Percentiles rank a stretch among this genome's conserved stretches.
phyloP scores from a whole-genome alignment of 2,329 filamentous ascomycete genomes.

The Stachybotrys echinatus region DNA sequence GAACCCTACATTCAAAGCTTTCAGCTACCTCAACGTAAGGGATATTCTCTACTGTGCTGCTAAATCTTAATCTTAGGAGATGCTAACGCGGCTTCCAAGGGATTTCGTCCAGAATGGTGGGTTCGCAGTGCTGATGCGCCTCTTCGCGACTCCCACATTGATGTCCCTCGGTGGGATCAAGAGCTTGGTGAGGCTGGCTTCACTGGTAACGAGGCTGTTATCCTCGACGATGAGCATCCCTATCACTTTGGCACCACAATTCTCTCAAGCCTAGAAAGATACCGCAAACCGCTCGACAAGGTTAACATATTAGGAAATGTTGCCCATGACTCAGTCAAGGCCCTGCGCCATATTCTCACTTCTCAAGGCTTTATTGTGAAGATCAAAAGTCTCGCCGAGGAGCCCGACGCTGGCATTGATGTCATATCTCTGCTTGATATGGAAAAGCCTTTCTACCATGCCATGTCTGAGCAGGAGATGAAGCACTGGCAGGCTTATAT shows the following conservation, averaged over 20 bases:
- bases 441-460: conserved; percentile 18
- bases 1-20: conserved; percentile 13
- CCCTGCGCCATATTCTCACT: conserved; percentile 6
- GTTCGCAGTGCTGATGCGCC: conserved; percentile 22
- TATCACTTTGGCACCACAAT: conserved; percentile 10
- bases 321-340: not conserved
- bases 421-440: conserved; percentile 22
- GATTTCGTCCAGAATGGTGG: conserved; percentile 29
- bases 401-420: conserved; percentile 12
- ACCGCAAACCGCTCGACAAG: not conserved
- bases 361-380: conserved; percentile 10
- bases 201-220: conserved; percentile 6
- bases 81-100: too few relatives aligned
- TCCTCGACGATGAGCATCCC: conserved; percentile 11
- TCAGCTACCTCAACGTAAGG: conserved; percentile 16
- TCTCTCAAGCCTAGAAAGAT: conserved; percentile 3
- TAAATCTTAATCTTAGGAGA: too few relatives aligned
- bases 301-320: conserved; percentile 1
- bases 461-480: conserved; percentile 12
- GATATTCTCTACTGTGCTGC: too few relatives aligned
- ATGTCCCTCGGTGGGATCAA: conserved; percentile 15
- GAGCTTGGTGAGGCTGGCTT: conserved; percentile 21
- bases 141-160: conserved; percentile 17
- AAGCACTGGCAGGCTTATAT: conserved; percentile 6
- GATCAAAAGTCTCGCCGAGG: conserved; percentile 9